A percentile compares a stretch with the other conserved stretches of the same genome.
These are phyloP conservation scores for Cylindrotheca closterium DNA, from an alignment of 108 stramenopile genomes.

Conservation along the genomic window DNA sequence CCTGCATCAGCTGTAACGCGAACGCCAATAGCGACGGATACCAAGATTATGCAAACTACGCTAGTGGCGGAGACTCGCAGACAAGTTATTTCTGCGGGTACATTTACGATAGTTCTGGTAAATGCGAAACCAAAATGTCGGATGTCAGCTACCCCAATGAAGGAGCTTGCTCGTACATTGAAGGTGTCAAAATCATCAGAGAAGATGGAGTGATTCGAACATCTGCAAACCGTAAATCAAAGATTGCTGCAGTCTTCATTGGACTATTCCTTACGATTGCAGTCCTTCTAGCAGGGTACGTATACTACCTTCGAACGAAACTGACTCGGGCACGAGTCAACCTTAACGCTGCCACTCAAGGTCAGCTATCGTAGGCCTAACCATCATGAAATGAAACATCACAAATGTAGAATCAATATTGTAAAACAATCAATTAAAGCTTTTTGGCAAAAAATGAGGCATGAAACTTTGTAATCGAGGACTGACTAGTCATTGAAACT, in stretches of 20 bases:
- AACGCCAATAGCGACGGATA: not conserved
- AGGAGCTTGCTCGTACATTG: slow-evolving; percentile 79
- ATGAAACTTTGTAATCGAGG: too few species aligned
- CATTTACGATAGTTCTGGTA: slow-evolving; percentile 70
- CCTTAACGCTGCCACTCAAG: slow-evolving; percentile 37
- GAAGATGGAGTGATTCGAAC: slow-evolving; percentile 83
- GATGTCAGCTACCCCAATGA: slow-evolving; percentile 75
- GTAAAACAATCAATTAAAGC: slow-evolving; percentile 33
- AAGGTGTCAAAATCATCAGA: slow-evolving; percentile 80
- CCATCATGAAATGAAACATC: slow-evolving; percentile 22
- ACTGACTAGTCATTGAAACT: too few species aligned
- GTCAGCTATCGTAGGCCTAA: slow-evolving; percentile 49
- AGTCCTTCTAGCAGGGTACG: slow-evolving; percentile 72
- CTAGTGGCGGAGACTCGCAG: slow-evolving; percentile 28
- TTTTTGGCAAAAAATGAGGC: too few species aligned
- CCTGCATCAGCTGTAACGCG: slow-evolving; percentile 48
- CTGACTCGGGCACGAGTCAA: slow-evolving; percentile 58
- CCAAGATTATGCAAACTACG: slow-evolving; percentile 39
- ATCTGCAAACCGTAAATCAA: slow-evolving; percentile 50
- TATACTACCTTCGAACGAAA: slow-evolving; percentile 78
- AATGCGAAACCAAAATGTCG: slow-evolving; percentile 81
- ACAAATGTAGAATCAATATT: slow-evolving; percentile 33
- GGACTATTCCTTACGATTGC: slow-evolving; percentile 71
- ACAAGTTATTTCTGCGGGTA: slow-evolving; percentile 59
- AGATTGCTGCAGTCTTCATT: slow-evolving; percentile 71